Percentiles rank a stretch among this genome's conserved stretches.
Conservation (phyloP, 371 early-diverging fungal species). For the Gilbertella persicaria region DNA sequence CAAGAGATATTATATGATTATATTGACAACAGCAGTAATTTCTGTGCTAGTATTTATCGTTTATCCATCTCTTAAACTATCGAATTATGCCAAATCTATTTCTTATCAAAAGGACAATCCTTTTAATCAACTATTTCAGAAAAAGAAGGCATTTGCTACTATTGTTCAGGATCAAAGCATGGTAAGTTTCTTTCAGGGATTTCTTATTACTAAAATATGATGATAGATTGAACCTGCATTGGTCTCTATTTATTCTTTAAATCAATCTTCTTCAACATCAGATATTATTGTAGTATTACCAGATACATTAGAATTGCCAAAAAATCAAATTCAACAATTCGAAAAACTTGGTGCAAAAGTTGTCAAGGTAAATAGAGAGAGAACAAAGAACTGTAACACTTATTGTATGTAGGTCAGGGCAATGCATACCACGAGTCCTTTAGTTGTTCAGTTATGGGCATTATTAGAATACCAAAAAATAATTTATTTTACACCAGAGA, state of each 20-base stretch:
- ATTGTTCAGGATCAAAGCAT: slow-evolving; percentile 14
- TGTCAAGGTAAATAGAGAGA: slow-evolving; percentile 14
- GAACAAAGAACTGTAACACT: no score
- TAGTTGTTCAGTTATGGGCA: slow-evolving; percentile 5
- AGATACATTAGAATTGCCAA: slow-evolving; percentile 9
- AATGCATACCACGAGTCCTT: not conserved
- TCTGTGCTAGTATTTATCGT: slow-evolving; percentile 16
- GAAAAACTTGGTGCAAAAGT: slow-evolving; percentile 16
- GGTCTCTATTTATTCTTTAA: slow-evolving; percentile 30
- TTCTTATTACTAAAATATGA: not conserved
- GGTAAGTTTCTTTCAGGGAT: slow-evolving; percentile 8
- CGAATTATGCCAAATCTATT: not conserved
- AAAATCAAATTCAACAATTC: not conserved
- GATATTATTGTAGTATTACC: slow-evolving; percentile 27
- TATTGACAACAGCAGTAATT: slow-evolving; percentile 3
- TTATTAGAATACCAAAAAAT: slow-evolving; percentile 23
- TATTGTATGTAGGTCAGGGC: no score
- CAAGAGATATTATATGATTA: slow-evolving; percentile 15
- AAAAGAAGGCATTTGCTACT: slow-evolving; percentile 22
- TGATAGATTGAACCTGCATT: slow-evolving; percentile 26
- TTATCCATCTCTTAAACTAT: slow-evolving; percentile 10
- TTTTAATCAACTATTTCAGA: slow-evolving; percentile 1
- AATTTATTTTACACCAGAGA: slow-evolving; percentile 31
- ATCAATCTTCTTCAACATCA: slow-evolving; percentile 8
- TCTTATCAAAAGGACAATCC: not conserved